Percentiles rank a stretch among this genome's conserved stretches.
Evolutionary conservation across 2,329 filamentous ascomycete species (phyloP).

Genomic region (Talaromyces sp.): DNA sequence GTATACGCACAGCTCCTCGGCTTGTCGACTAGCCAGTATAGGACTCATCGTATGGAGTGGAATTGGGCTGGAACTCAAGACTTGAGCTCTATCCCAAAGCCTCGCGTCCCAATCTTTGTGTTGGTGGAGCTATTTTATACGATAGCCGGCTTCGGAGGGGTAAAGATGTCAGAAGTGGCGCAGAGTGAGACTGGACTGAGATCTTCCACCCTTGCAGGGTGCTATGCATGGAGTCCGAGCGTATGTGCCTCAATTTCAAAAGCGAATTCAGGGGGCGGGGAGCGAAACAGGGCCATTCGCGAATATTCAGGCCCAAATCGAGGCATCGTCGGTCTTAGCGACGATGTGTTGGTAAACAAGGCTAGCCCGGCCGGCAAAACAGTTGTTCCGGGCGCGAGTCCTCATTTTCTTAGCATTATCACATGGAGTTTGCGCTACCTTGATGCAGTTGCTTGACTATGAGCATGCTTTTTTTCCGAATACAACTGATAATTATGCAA

Average conservation of each 20-base stretch:
- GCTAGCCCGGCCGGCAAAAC: neutral
- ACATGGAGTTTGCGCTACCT: neutral
- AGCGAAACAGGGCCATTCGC: neutral
- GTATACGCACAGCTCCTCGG: constrained; percentile 73
- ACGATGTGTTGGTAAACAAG: neutral
- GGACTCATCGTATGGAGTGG: constrained; percentile 54
- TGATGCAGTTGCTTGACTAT: neutral
- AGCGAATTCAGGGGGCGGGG: neutral
- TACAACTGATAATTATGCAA: no score
- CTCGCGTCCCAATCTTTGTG: neutral
- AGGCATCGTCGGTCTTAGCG: neutral
- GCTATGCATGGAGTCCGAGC: neutral
- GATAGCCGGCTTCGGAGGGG: neutral
- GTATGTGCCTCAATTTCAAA: neutral
- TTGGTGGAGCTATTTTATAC: neutral
- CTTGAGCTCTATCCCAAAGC: neutral
- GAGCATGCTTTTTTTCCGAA: no score
- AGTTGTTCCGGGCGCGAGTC: neutral
- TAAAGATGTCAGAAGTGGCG: neutral
- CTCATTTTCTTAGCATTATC: neutral
- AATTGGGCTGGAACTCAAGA: neutral
- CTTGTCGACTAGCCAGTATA: constrained; percentile 71
- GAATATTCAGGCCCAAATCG: neutral
- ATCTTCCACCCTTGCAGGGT: neutral
- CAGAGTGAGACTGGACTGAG: neutral